Conservation (phyloP, 805 yeast species). For the Saccharomyces jurei region DNA sequence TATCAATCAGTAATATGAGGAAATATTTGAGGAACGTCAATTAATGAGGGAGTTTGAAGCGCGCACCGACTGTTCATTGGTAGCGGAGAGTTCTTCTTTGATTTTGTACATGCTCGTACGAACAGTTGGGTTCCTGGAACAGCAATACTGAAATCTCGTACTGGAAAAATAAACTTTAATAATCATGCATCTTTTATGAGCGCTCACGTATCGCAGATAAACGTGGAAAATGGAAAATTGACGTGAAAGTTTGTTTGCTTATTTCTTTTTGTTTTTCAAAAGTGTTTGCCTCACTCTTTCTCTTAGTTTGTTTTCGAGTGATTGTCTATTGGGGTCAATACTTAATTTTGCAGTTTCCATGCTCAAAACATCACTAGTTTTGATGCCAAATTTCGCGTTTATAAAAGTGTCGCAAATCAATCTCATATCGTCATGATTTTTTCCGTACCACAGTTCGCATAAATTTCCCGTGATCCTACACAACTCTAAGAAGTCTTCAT, state of each 20-base stretch:
- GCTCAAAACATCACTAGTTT: not conserved
- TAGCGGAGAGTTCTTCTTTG: too few species aligned
- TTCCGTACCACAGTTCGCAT: constrained; percentile 20
- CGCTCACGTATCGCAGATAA: too few species aligned
- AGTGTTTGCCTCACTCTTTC: constrained; percentile 18
- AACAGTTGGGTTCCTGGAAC: not conserved
- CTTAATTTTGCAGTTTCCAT: not conserved
- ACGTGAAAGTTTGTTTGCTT: not conserved
- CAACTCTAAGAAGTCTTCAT: constrained; percentile 17
- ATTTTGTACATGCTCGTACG: not conserved
- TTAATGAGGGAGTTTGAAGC: not conserved
- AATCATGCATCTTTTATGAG: too few species aligned
- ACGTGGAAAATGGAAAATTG: not conserved
- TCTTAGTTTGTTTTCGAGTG: constrained; percentile 23
- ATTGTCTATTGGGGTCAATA: constrained; percentile 19
- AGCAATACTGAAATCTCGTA: too few species aligned
- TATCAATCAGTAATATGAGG: not conserved
- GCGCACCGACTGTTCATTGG: not conserved
- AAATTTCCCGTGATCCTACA: constrained; percentile 23
- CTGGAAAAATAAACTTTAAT: too few species aligned
- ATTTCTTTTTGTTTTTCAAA: constrained; percentile 7
- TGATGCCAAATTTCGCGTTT: constrained; percentile 10
- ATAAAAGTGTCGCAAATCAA: constrained; percentile 18
- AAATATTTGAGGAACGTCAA: not conserved
- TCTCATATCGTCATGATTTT: constrained; percentile 16